A percentile compares a stretch with the other conserved stretches of the same genome.
These are phyloP conservation scores for Pestalotiopsis sp. DNA, from an alignment of 2,329 filamentous ascomycete species.

Conservation along the genomic window DNA sequence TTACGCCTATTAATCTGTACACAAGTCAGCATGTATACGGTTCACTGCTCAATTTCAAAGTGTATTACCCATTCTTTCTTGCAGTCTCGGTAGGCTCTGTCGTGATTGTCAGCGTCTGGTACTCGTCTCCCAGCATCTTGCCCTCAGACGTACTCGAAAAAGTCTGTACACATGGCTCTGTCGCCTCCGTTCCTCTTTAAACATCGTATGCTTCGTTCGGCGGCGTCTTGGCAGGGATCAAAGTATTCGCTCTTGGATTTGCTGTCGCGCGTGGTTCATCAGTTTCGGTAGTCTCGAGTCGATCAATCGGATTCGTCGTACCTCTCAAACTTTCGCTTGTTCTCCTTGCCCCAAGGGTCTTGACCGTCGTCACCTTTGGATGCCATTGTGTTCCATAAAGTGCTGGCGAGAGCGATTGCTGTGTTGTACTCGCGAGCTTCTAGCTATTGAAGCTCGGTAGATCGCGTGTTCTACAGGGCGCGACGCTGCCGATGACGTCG, in stretches of 20 bases:
- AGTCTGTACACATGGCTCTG: constrained; percentile 87
- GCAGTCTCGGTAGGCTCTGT: constrained; percentile 88
- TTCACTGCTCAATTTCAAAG: neutral
- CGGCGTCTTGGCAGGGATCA: constrained; percentile 94
- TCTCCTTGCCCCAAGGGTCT: constrained; percentile 60
- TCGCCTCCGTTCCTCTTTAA: constrained; percentile 88
- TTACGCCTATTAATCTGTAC: constrained; percentile 36
- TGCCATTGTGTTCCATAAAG: constrained; percentile 26
- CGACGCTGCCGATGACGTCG: no score
- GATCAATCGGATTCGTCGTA: constrained; percentile 37
- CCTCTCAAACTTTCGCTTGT: constrained; percentile 67
- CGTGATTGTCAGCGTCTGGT: constrained; percentile 15
- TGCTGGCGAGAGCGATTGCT: neutral
- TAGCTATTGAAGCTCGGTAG: neutral
- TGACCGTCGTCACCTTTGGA: constrained; percentile 20
- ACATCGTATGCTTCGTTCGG: constrained; percentile 82
- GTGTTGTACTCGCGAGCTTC: neutral
- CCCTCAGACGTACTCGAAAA: constrained; percentile 77
- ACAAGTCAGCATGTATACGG: neutral
- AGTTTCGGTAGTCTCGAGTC: neutral
- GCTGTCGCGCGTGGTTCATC: constrained; percentile 47
- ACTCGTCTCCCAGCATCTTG: neutral
- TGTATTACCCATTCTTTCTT: constrained; percentile 86
- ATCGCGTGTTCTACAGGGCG: neutral
- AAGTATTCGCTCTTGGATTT: constrained; percentile 89